Conservation (phyloP, 768 basidiomycete genomes). For the Boletus rubropictus region DNA sequence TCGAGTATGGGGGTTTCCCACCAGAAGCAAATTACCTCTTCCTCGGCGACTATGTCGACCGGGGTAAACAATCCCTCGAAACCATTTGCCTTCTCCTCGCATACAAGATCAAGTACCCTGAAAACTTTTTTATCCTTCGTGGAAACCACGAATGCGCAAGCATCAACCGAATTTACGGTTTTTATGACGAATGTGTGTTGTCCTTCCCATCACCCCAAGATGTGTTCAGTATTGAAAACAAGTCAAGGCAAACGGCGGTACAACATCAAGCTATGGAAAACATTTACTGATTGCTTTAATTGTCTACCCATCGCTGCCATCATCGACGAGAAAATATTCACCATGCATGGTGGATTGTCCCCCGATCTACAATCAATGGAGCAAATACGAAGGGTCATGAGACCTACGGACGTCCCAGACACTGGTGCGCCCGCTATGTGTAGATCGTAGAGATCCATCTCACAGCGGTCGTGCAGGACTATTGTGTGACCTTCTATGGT, state of each 20-base stretch:
- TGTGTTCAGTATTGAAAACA: slow-evolving; percentile 8
- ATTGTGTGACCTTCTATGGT: slow-evolving; percentile 95
- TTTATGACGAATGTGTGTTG: slow-evolving; percentile 96
- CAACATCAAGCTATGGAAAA: slow-evolving; percentile 99
- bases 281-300: slow-evolving; percentile 99
- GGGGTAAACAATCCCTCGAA: slow-evolving; percentile 97
- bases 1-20: slow-evolving; percentile 98
- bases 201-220: neutral
- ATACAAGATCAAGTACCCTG: slow-evolving; percentile 99
- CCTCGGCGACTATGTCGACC: slow-evolving; percentile 98
- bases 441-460: neutral
- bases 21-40: slow-evolving; percentile 99
- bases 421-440: slow-evolving; percentile 55
- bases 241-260: slow-evolving; percentile 93
- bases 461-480: slow-evolving; percentile 49
- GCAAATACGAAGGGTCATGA: slow-evolving; percentile 98
- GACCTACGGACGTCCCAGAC: slow-evolving; percentile 98
- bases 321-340: slow-evolving; percentile 99
- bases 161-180: slow-evolving; percentile 99
- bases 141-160: slow-evolving; percentile 99
- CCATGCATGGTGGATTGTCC: slow-evolving; percentile 97
- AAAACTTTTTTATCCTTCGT: slow-evolving; percentile 99
- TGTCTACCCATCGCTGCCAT: slow-evolving; percentile 98
- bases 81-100: slow-evolving; percentile 98
- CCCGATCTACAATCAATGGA: slow-evolving; percentile 99